Percentiles rank a stretch among this genome's conserved stretches.
These are phyloP conservation scores for Bacterosira constricta DNA, from an alignment of 108 stramenopile genomes.

Conservation along the genomic window DNA sequence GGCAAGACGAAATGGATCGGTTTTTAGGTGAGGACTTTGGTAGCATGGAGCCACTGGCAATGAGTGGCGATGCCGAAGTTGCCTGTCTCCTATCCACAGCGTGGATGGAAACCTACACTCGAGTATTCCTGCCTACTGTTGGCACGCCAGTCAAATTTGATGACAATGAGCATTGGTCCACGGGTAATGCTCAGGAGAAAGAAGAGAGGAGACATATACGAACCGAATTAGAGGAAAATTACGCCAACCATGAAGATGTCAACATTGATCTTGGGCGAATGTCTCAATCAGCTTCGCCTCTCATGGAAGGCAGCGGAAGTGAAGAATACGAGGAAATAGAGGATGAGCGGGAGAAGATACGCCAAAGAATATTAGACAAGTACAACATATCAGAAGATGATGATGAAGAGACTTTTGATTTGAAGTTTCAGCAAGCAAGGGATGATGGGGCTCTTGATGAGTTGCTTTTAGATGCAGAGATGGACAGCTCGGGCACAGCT, in stretches of 20 bases:
- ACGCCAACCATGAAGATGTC: constrained; percentile 58
- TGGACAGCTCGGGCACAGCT: constrained; percentile 41
- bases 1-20: constrained; percentile 39
- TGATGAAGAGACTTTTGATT: constrained; percentile 47
- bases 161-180: constrained; percentile 59
- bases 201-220: constrained; percentile 59
- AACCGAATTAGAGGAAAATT: constrained; percentile 70
- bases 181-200: constrained; percentile 41
- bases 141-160: constrained; percentile 67
- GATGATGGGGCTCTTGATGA: constrained; percentile 41
- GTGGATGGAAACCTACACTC: constrained; percentile 86
- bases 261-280: constrained; percentile 62
- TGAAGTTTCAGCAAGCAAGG: constrained; percentile 53
- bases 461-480: constrained; percentile 33
- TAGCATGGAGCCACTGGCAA: constrained; percentile 44
- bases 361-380: constrained; percentile 48
- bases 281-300: constrained; percentile 44
- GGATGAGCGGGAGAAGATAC: constrained; percentile 34
- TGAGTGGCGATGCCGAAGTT: constrained; percentile 72
- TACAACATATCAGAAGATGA: constrained; percentile 62
- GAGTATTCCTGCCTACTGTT: constrained; percentile 79
- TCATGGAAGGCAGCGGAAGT: constrained; percentile 38
- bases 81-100: constrained; percentile 84
- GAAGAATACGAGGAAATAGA: constrained; percentile 54
- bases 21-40: constrained; percentile 79